Evolutionary conservation across 2,329 filamentous ascomycete genomes (phyloP).

Genomic region (Alternaria sp.): DNA sequence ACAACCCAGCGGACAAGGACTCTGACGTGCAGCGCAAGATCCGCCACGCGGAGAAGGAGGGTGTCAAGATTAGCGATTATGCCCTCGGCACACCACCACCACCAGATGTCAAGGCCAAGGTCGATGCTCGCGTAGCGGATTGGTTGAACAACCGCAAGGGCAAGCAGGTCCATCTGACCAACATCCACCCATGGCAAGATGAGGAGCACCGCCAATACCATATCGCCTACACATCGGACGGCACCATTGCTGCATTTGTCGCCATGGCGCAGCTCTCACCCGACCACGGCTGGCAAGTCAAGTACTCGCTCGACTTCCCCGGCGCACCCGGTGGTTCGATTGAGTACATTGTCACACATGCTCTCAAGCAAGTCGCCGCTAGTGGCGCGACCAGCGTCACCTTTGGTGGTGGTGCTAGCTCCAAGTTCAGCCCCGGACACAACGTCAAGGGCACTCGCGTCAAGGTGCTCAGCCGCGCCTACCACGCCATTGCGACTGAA

Average conservation of each 20-base stretch:
- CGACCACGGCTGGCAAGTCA: slow-evolving; percentile 87
- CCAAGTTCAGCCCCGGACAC: slow-evolving; percentile 76
- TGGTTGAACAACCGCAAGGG: slow-evolving; percentile 85
- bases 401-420: slow-evolving; percentile 83
- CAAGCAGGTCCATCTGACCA: slow-evolving; percentile 86
- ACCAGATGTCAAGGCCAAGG: slow-evolving; percentile 70
- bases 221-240: slow-evolving; percentile 75
- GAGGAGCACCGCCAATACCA: slow-evolving; percentile 84
- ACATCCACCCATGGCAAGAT: slow-evolving; percentile 88
- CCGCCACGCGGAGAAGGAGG: slow-evolving; percentile 79
- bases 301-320: slow-evolving; percentile 95
- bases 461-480: slow-evolving; percentile 81
- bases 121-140: slow-evolving; percentile 75
- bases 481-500: slow-evolving; percentile 80
- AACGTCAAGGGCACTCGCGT: slow-evolving; percentile 82
- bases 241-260: slow-evolving; percentile 77
- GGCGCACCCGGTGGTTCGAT: slow-evolving; percentile 85
- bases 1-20: slow-evolving; percentile 71
- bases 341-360: slow-evolving; percentile 78
- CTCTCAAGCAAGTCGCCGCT: slow-evolving; percentile 66
- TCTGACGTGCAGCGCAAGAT: slow-evolving; percentile 75
- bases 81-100: slow-evolving; percentile 67
- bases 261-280: slow-evolving; percentile 82
- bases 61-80: slow-evolving; percentile 78
- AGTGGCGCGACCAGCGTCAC: slow-evolving; percentile 73